These are phyloP conservation scores for Pugionium cornutum DNA, from an alignment of 345 rosid genomes.

Conservation along the genomic window DNA sequence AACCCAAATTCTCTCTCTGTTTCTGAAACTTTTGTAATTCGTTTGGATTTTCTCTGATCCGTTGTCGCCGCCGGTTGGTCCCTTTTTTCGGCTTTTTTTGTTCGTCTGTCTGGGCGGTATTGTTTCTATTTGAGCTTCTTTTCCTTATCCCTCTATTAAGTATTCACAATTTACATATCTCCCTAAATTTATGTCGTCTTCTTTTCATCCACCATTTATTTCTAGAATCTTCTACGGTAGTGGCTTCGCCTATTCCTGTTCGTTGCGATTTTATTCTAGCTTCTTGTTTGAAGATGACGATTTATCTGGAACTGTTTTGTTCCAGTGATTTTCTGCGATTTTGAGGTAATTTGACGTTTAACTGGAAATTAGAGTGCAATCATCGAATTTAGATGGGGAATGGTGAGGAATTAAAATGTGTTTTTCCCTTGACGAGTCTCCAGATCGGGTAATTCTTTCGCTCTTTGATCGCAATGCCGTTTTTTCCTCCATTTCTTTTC, in stretches of 20 bases:
- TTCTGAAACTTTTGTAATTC: conserved; percentile 1
- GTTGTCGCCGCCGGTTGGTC: conserved; percentile 2
- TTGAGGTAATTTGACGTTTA: not conserved
- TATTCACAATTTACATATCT: not conserved
- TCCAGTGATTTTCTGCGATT: conserved; percentile 40
- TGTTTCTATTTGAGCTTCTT: conserved; percentile 11
- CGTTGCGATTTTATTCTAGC: not conserved
- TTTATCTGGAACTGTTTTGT: not conserved
- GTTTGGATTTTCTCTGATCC: conserved; percentile 14
- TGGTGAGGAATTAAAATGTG: conserved; percentile 45
- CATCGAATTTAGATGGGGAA: conserved; percentile 51
- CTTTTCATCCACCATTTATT: not conserved
- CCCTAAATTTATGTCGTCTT: not conserved
- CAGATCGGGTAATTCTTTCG: conserved; percentile 66
- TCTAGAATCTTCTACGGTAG: conserved; percentile 44
- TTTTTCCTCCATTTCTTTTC: too few relatives aligned
- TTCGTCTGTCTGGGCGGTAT: conserved; percentile 14
- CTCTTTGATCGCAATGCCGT: not conserved
- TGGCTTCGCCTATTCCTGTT: conserved; percentile 26
- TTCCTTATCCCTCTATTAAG: conserved; percentile 29
- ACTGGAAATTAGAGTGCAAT: not conserved
- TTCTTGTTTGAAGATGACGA: conserved; percentile 3
- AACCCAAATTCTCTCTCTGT: conserved; percentile 36
- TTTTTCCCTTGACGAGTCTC: conserved; percentile 77
- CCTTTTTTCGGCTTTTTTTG: conserved; percentile 2